These are phyloP conservation scores for Cercospora sesami DNA, from an alignment of 2,329 filamentous ascomycete species.

Conservation along the genomic window DNA sequence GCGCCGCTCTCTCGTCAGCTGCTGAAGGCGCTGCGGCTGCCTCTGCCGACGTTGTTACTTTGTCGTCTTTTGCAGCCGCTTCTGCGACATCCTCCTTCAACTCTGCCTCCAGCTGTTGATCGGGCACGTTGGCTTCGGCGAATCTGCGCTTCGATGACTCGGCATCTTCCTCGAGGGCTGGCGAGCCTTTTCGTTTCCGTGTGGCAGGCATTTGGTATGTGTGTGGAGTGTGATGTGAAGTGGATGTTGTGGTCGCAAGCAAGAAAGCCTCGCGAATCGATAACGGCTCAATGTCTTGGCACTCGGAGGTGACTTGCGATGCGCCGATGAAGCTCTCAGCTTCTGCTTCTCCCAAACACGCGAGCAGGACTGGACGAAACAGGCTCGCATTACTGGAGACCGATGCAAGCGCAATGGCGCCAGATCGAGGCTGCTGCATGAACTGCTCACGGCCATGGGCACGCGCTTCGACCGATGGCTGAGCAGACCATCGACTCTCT, in stretches of 20 bases:
- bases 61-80: conserved; percentile 18
- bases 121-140: conserved; percentile 28
- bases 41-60: conserved; percentile 22
- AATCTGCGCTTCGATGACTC: conserved; percentile 42
- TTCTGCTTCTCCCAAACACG: background rate
- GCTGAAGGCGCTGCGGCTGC: conserved; percentile 36
- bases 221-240: background rate
- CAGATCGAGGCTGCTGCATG: conserved; percentile 34
- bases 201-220: conserved; percentile 26
- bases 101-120: conserved; percentile 12
- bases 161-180: conserved; percentile 34
- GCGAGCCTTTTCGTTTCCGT: conserved; percentile 42
- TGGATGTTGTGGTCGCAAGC: conserved; percentile 1
- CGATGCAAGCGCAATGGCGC: conserved; percentile 38
- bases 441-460: conserved; percentile 43
- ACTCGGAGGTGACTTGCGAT: background rate
- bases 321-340: background rate
- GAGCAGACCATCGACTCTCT: conserved; percentile 46
- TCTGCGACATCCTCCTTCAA: conserved; percentile 20
- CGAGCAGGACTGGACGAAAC: background rate
- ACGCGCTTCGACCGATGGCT: conserved; percentile 48
- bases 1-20: conserved; percentile 67
- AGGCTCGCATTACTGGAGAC: background rate
- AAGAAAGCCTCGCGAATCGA: background rate
- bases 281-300: background rate